Percentiles rank a stretch among this genome's conserved stretches.
Conservation (phyloP, 441 rosid species). For the Theobroma grandiflorum region DNA sequence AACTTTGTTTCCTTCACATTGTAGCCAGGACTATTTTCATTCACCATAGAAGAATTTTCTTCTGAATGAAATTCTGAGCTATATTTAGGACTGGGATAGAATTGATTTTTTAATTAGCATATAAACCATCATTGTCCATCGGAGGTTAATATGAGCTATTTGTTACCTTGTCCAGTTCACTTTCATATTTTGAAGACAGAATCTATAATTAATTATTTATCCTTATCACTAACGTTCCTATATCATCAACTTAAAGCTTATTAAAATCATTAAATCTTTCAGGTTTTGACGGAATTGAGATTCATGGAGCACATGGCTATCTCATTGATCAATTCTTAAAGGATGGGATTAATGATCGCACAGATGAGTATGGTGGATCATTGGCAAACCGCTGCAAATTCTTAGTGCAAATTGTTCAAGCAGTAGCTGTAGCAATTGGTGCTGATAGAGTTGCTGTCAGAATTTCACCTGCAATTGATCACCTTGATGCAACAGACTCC, state of each 20-base stretch:
- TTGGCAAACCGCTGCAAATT: slow-evolving; percentile 74
- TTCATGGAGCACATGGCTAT: slow-evolving; percentile 94
- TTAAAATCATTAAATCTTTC: slow-evolving; percentile 23
- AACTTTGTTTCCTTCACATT: neutral
- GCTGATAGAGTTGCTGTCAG: slow-evolving; percentile 71
- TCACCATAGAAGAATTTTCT: neutral
- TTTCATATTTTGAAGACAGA: neutral
- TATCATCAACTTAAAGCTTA: neutral
- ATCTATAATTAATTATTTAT: neutral
- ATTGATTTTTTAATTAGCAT: neutral
- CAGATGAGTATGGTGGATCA: slow-evolving; percentile 83
- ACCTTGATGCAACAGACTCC: slow-evolving; percentile 82
- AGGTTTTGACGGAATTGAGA: slow-evolving; percentile 94
- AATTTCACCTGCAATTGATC: slow-evolving; percentile 89
- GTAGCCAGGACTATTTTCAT: neutral
- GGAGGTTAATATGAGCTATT: neutral
- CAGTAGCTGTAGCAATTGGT: slow-evolving; percentile 65
- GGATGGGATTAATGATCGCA: slow-evolving; percentile 81
- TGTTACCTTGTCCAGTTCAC: neutral
- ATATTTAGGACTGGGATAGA: neutral
- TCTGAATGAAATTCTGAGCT: neutral
- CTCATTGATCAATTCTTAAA: slow-evolving; percentile 89
- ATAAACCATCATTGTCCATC: neutral
- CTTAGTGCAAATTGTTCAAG: slow-evolving; percentile 58
- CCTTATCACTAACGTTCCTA: neutral